These are phyloP conservation scores for Friedmanniomyces endolithicus DNA, from an alignment of 495 filamentous ascomycete species.

Conservation along the genomic window DNA sequence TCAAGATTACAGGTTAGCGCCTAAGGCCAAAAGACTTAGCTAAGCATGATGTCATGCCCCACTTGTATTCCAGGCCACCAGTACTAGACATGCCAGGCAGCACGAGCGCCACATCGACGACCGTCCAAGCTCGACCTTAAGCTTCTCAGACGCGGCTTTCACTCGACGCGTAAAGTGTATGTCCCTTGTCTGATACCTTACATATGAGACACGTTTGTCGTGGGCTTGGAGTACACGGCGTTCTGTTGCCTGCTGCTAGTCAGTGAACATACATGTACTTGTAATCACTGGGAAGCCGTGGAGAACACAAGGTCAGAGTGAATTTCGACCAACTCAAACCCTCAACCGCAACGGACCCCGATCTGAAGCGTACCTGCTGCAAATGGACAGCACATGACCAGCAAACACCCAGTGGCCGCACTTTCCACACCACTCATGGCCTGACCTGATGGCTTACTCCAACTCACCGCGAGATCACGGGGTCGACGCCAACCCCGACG, in stretches of 20 bases:
- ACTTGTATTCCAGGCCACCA: too few species aligned
- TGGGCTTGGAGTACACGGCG: background rate
- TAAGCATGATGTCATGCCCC: too few species aligned
- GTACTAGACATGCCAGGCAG: too few species aligned
- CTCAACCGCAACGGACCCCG: background rate
- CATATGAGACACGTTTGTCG: background rate
- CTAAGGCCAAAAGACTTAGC: too few species aligned
- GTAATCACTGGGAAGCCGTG: background rate
- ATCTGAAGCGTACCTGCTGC: background rate
- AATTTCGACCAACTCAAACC: background rate
- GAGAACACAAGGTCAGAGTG: background rate
- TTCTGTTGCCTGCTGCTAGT: background rate
- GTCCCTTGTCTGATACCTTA: too few species aligned
- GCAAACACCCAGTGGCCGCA: background rate
- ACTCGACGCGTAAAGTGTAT: too few species aligned
- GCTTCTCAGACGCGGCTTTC: too few species aligned
- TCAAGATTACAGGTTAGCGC: too few species aligned
- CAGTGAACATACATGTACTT: background rate
- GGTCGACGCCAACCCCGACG: constrained; percentile 8
- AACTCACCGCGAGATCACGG: constrained; percentile 13
- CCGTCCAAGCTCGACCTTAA: too few species aligned
- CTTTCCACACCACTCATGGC: background rate
- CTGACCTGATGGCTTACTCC: constrained; percentile 13
- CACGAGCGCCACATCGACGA: too few species aligned
- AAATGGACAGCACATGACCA: background rate